These are phyloP conservation scores for Vitis riparia DNA, from an alignment of 164 flowering plant genomes.

Conservation along the genomic window DNA sequence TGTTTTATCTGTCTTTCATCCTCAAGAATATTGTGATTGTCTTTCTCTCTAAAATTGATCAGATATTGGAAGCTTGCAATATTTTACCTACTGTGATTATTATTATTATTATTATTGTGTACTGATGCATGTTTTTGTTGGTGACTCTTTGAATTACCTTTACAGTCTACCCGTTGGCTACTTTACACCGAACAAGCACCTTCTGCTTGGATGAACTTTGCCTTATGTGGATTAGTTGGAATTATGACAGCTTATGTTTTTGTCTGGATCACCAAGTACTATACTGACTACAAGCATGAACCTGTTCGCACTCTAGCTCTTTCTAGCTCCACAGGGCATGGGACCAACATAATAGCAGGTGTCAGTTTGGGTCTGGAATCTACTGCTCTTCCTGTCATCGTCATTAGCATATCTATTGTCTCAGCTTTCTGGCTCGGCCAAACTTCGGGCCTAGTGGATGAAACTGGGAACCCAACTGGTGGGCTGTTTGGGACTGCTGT, in stretches of 20 bases:
- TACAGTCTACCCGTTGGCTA: constrained; percentile 98
- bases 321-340: constrained; percentile 96
- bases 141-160: neutral
- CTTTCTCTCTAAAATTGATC: neutral
- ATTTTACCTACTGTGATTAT: neutral
- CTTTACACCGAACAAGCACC: constrained; percentile 97
- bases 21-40: neutral
- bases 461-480: constrained; percentile 82
- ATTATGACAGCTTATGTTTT: constrained; percentile 87
- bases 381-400: constrained; percentile 97
- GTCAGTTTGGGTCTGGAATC: constrained; percentile 95
- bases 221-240: constrained; percentile 95
- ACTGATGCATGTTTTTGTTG: no score
- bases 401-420: constrained; percentile 77
- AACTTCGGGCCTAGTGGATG: constrained; percentile 93
- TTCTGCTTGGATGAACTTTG: constrained; percentile 93
- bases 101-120: no score
- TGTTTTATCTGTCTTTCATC: neutral
- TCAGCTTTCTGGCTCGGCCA: constrained; percentile 97
- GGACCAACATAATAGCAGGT: constrained; percentile 98
- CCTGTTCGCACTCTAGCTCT: constrained; percentile 94
- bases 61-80: neutral
- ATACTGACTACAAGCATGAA: constrained; percentile 97
- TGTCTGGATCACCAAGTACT: constrained; percentile 92
- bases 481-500: constrained; percentile 99